Evolutionary conservation across 805 yeast species (phyloP).

Genomic region (Cyberlindnera euphorbiiphila): DNA sequence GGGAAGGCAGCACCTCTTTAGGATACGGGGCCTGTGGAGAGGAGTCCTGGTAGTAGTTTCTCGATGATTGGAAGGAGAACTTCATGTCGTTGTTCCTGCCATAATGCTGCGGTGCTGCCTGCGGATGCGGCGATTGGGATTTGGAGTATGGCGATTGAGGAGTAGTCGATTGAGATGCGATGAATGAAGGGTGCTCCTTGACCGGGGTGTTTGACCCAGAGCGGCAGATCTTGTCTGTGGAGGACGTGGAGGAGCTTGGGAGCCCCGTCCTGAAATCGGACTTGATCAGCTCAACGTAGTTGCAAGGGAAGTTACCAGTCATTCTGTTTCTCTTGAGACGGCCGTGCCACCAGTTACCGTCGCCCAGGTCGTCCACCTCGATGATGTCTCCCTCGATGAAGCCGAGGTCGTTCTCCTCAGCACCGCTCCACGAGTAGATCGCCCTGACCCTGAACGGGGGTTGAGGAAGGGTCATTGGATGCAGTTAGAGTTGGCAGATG

Average conservation of each 20-base stretch:
- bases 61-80: constrained; percentile 29
- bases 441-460: constrained; percentile 78
- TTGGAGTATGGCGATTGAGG: constrained; percentile 18
- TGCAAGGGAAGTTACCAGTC: constrained; percentile 83
- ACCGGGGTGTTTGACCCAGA: constrained; percentile 4
- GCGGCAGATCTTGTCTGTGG: constrained; percentile 3
- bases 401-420: constrained; percentile 83
- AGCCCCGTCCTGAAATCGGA: constrained; percentile 23
- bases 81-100: constrained; percentile 17
- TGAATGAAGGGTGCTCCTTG: no score
- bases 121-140: constrained; percentile 6
- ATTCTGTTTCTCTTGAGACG: constrained; percentile 71
- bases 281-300: constrained; percentile 65
- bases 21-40: constrained; percentile 10
- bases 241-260: constrained; percentile 1
- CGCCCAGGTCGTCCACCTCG: constrained; percentile 74
- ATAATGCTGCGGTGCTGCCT: neutral
- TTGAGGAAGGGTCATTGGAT: constrained; percentile 30
- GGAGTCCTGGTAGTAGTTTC: constrained; percentile 16
- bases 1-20: constrained; percentile 6
- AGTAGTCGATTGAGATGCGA: no score
- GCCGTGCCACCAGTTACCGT: constrained; percentile 94
- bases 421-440: constrained; percentile 91
- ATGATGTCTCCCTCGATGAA: constrained; percentile 91
- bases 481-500: neutral